Base-by-base conservation (phyloP, 345 rosid genomes). In the Moricandia arvensis region DNA sequence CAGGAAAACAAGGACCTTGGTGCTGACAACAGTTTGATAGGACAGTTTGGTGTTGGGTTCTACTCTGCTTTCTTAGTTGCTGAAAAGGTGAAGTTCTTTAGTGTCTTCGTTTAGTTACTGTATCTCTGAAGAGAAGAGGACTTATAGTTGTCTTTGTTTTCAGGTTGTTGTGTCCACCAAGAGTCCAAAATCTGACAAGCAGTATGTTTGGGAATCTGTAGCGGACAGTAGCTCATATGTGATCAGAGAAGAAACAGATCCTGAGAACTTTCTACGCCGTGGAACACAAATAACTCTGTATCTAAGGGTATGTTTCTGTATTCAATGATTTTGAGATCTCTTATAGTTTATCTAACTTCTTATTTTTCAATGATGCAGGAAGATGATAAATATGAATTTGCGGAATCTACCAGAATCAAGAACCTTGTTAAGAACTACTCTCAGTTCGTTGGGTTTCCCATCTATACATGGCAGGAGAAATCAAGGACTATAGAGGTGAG, bases 31-130 rank as follows among this genome's bases (percentile, higher is more conserved):
- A 75, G 90, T 61, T 80, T 95, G 87, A 95, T 95, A 12, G 99
- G 97, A 29, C 99, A 95, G 79, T 95, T 95, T 83, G 97, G 97
- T 85, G 99, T 92, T 82, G 99, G 99, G n/a, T 95, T 95, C 81
- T 92, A 95, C 84, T 92, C 99, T 68, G 93, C 99, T 59, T 95
- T 95, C 83, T 90, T 95, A 77, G 97, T 95, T 51, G 93, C 99
- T 61, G 89, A 92, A 69, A 92, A 88, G 99, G 97, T 92, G 76
- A 15, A 17, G 10, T 53, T 13, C 16, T n/a, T 43, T 18, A 10
- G 10, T 49, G 18, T 58, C 53, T 47, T 29, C 3, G 31, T 47
- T 18, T 47, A 47, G 17, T 47, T 47, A n/a, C n/a, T 43, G 0
- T 12, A 7, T 33, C 30, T 18, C 8, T 43, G 27, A 12, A 10